A percentile compares a stretch with the other conserved stretches of the same genome.
Evolutionary conservation across 352 stramenopile species (phyloP).

Genomic region (Thalassiosira livingstoniorum): DNA sequence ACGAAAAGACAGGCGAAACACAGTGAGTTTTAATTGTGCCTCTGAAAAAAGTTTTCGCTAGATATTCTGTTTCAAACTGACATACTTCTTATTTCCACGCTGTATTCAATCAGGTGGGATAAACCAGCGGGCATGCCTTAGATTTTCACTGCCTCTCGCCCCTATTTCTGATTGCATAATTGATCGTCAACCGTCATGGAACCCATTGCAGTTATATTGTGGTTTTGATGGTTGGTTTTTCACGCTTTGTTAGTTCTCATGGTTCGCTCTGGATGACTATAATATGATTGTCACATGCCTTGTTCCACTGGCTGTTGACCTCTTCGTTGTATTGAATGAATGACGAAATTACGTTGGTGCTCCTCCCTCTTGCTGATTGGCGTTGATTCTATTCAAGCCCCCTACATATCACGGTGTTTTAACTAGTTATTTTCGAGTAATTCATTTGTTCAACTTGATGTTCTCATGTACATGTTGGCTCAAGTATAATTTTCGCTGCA

Average conservation of each 20-base stretch:
- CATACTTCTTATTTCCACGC: no score
- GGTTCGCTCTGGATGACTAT: slow-evolving; percentile 15
- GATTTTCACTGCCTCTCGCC: neutral
- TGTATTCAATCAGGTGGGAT: no score
- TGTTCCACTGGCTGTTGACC: slow-evolving; percentile 23
- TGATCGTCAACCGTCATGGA: slow-evolving; percentile 7
- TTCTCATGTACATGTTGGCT: neutral
- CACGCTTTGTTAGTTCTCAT: slow-evolving; percentile 30
- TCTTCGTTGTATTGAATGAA: slow-evolving; percentile 28
- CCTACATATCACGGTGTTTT: neutral
- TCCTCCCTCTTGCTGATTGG: neutral
- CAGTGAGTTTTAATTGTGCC: no score
- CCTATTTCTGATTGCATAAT: slow-evolving; percentile 22
- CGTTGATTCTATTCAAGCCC: no score
- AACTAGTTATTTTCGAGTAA: slow-evolving; percentile 14
- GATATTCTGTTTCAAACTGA: no score
- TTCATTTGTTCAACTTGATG: slow-evolving; percentile 21
- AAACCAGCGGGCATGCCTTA: slow-evolving; percentile 34
- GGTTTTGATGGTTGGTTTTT: slow-evolving; percentile 20
- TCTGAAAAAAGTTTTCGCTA: no score
- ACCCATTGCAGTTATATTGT: slow-evolving; percentile 4
- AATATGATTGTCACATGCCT: slow-evolving; percentile 26
- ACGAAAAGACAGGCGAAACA: slow-evolving; percentile 76
- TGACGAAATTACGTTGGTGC: neutral
- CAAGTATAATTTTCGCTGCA: neutral